Percentiles rank a stretch among this genome's conserved stretches.
Evolutionary conservation across 1,139 yeast species (phyloP).

Genomic region (Nematodospora anomalae): DNA sequence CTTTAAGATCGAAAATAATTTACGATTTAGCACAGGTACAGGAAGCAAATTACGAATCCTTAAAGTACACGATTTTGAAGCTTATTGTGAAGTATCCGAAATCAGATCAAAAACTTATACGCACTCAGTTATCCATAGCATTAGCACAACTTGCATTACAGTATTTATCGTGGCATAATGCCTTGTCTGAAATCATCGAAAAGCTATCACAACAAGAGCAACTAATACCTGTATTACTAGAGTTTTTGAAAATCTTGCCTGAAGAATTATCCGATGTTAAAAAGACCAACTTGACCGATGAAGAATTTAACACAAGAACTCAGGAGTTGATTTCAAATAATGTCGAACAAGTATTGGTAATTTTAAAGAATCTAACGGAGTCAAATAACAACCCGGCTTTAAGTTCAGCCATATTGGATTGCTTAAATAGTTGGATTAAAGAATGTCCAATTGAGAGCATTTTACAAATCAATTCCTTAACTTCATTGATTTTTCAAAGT

Average conservation of each 20-base stretch:
- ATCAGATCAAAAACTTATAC: constrained; percentile 54
- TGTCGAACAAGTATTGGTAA: constrained; percentile 64
- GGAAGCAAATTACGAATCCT: constrained; percentile 44
- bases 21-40: constrained; percentile 84
- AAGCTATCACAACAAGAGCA: constrained; percentile 37
- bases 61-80: constrained; percentile 63
- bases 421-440: constrained; percentile 85
- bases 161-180: constrained; percentile 67
- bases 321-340: constrained; percentile 62
- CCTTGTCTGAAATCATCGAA: constrained; percentile 65
- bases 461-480: constrained; percentile 59
- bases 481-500: constrained; percentile 69
- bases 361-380: constrained; percentile 54
- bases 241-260: constrained; percentile 82
- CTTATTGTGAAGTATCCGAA: constrained; percentile 50
- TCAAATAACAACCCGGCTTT: constrained; percentile 17
- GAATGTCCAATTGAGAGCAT: constrained; percentile 76
- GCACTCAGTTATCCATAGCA: constrained; percentile 80
- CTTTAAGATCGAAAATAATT: constrained; percentile 78
- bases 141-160: constrained; percentile 83
- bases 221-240: constrained; percentile 45
- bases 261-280: constrained; percentile 84
- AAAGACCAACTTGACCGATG: constrained; percentile 77
- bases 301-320: constrained; percentile 69
- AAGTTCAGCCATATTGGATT: constrained; percentile 57